phyloP scores from a whole-genome alignment of 225 moss, liverwort and hornwort genomes.

The Physcomitrium patens region DNA sequence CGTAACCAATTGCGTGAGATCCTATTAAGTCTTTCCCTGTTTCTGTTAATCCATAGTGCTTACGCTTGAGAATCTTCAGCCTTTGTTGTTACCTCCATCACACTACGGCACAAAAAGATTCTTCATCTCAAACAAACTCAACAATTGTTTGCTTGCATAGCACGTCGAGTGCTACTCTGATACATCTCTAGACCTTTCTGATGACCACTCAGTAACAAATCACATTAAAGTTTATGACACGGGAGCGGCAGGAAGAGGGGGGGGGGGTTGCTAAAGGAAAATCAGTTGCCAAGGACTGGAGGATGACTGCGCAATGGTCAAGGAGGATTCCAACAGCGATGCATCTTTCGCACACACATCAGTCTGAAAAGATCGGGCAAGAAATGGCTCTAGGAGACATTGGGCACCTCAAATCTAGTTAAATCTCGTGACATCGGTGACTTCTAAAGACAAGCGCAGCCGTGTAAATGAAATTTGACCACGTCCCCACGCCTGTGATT shows the following conservation, averaged over 20 bases:
- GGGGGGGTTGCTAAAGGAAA: neutral
- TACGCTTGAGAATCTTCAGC: neutral
- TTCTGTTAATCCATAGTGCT: neutral
- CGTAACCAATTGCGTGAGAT: conserved; percentile 8
- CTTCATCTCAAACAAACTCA: too few species aligned
- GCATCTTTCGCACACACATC: conserved; percentile 12
- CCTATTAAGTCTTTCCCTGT: conserved; percentile 13
- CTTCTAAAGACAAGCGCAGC: neutral
- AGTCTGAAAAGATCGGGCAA: conserved; percentile 24
- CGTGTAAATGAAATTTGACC: neutral
- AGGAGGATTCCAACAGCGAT: conserved; percentile 10
- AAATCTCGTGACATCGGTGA: conserved; percentile 14
- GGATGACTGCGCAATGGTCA: neutral
- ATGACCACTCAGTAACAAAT: neutral
- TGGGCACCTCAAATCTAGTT: conserved; percentile 19
- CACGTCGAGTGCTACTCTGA: neutral
- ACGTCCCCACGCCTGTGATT: conserved; percentile 32
- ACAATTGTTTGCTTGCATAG: neutral
- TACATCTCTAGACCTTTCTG: neutral
- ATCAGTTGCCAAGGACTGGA: neutral
- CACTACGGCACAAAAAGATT: too few species aligned
- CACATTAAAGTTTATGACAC: conserved; percentile 43
- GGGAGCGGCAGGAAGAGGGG: too few species aligned
- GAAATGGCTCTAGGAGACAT: conserved; percentile 28
- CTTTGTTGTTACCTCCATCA: too few species aligned